Percentiles rank a stretch among this genome's conserved stretches.
Conservation (phyloP, 2,329 filamentous ascomycete species). For the Phyllosticta capitalensis region DNA sequence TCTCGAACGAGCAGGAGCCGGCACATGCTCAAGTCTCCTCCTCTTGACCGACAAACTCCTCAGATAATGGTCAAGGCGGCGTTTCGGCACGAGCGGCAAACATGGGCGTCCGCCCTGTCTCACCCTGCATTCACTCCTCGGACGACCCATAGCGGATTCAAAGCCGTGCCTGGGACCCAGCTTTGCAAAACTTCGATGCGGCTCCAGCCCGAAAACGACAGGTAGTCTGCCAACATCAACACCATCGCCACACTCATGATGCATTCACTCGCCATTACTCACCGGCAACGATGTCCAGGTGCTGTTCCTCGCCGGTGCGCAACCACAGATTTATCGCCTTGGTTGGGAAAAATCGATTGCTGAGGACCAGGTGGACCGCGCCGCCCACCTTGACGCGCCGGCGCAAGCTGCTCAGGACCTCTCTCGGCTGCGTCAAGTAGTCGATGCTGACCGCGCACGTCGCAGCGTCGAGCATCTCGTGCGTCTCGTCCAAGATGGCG, state of each 20-base stretch:
- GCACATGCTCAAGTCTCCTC: background rate
- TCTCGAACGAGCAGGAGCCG: background rate
- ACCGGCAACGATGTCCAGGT: conserved; percentile 39
- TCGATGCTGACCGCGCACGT: conserved; percentile 45
- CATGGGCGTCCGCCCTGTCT: background rate
- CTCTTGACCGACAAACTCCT: background rate
- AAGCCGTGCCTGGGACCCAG: background rate
- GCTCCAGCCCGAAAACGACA: conserved; percentile 43
- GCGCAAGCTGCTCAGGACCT: conserved; percentile 35
- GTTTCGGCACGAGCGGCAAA: background rate
- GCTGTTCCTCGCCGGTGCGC: conserved; percentile 34
- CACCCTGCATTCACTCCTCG: background rate
- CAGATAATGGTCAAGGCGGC: background rate
- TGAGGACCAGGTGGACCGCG: conserved; percentile 41
- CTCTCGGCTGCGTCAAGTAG: conserved; percentile 39
- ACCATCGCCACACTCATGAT: background rate
- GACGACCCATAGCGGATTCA: background rate
- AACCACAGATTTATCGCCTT: conserved; percentile 44
- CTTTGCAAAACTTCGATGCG: conserved; percentile 40
- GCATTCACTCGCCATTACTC: background rate
- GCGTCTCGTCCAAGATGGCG: conserved; percentile 6
- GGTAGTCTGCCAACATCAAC: conserved; percentile 29
- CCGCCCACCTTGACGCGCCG: conserved; percentile 34
- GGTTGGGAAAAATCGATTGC: conserved; percentile 45
- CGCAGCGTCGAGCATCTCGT: conserved; percentile 31